These are phyloP conservation scores for Fusarium domesticum DNA, from an alignment of 2,329 filamentous ascomycete genomes.

Conservation along the genomic window DNA sequence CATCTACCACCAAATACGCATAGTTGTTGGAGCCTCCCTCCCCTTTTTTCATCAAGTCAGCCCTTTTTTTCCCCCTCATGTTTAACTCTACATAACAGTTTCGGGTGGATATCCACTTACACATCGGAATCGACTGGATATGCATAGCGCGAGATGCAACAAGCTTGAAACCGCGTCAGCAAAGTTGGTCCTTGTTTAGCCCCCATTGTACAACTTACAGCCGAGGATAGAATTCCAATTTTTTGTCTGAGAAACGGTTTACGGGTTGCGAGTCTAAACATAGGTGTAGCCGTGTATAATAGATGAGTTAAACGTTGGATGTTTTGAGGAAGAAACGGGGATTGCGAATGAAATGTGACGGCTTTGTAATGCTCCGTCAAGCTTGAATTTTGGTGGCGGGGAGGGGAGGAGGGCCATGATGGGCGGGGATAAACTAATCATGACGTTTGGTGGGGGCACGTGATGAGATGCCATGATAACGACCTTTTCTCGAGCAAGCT, in stretches of 20 bases:
- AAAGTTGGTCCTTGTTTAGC: too few relatives aligned
- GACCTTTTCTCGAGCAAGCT: not conserved
- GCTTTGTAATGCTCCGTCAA: conserved; percentile 25
- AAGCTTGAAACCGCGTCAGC: conserved; percentile 3
- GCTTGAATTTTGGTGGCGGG: conserved; percentile 21
- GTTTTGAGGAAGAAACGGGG: conserved; percentile 6
- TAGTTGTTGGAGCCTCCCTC: conserved; percentile 78
- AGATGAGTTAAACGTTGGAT: too few relatives aligned
- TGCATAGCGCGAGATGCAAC: conserved; percentile 57
- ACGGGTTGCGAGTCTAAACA: conserved; percentile 43
- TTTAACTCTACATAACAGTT: too few relatives aligned
- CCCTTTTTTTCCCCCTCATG: not conserved
- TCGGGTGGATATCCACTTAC: conserved; percentile 50
- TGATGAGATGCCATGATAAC: not conserved
- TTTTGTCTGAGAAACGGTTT: conserved; percentile 35
- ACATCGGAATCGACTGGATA: conserved; percentile 86
- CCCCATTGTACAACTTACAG: too few relatives aligned
- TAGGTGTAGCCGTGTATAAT: conserved; percentile 25
- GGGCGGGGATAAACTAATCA: not conserved
- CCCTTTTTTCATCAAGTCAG: conserved; percentile 54
- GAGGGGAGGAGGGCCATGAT: conserved; percentile 25
- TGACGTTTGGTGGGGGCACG: not conserved
- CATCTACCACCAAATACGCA: conserved; percentile 76
- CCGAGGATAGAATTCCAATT: conserved; percentile 23
- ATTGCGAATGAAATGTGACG: conserved; percentile 22